phyloP scores from a whole-genome alignment of 2,329 filamentous ascomycete genomes.

The Simplicillium sp. region DNA sequence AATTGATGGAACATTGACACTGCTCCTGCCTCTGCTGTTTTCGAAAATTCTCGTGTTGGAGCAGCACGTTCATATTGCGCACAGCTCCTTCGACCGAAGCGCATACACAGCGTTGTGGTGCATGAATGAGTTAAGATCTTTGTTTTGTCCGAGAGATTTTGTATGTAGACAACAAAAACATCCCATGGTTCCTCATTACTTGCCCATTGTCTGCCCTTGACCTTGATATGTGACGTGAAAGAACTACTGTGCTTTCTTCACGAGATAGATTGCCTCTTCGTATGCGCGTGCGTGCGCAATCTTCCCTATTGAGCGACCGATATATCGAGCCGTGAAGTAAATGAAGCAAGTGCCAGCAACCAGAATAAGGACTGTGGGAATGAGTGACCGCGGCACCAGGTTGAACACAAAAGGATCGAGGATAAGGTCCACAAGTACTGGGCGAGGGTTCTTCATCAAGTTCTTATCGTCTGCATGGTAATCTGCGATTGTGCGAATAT shows the following conservation, averaged over 20 bases:
- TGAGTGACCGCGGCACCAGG: conserved; percentile 66
- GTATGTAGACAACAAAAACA: too few species aligned
- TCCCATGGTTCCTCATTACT: too few species aligned
- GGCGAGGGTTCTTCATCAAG: conserved; percentile 66
- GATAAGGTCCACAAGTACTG: conserved; percentile 71
- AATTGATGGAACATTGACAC: too few species aligned
- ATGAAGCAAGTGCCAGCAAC: conserved; percentile 42
- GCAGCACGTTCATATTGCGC: too few species aligned
- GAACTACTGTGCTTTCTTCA: too few species aligned
- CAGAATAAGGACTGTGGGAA: conserved; percentile 52
- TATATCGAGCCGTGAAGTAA: conserved; percentile 26
- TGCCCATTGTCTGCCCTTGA: too few species aligned
- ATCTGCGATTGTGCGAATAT: conserved; percentile 67
- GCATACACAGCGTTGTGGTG: too few species aligned
- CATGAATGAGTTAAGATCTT: too few species aligned
- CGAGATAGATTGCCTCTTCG: conserved; percentile 26
- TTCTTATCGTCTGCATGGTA: conserved; percentile 69
- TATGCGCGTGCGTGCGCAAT: conserved; percentile 13
- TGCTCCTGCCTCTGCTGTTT: conserved; percentile 3
- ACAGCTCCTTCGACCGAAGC: too few species aligned
- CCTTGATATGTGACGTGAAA: too few species aligned
- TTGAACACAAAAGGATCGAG: conserved; percentile 81
- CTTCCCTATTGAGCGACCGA: conserved; percentile 3
- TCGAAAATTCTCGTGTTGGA: not conserved
- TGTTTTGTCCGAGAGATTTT: too few species aligned